Conservation (phyloP, 148 eudicot species). For the Silene conica region DNA sequence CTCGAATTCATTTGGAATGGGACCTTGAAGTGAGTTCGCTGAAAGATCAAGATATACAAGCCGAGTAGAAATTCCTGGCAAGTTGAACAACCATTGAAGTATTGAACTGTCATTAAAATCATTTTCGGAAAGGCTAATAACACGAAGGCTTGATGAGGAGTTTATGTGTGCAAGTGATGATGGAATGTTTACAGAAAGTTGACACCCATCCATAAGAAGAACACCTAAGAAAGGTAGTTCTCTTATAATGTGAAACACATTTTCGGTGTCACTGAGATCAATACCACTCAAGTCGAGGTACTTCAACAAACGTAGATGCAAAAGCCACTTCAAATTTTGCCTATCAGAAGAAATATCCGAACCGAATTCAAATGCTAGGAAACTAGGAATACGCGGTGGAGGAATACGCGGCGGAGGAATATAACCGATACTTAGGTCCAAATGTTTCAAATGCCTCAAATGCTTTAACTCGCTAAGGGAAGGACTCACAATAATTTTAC, state of each 20-base stretch:
- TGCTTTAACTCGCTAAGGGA: conserved; percentile 18
- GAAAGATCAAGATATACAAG: conserved; percentile 21
- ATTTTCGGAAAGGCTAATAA: conserved; percentile 20
- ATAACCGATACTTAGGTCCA: conserved; percentile 2
- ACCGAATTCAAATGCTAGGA: no score
- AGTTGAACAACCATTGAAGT: conserved; percentile 15
- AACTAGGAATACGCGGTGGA: no score
- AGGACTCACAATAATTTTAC: conserved; percentile 5
- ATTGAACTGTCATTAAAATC: neutral
- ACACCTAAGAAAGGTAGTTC: conserved; percentile 15
- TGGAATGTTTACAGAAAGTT: no score
- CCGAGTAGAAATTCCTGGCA: conserved; percentile 5
- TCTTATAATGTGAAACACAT: neutral
- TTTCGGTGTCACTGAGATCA: conserved; percentile 5
- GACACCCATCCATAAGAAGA: conserved; percentile 6
- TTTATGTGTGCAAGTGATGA: no score
- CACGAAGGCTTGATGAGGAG: no score
- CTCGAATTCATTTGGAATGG: neutral
- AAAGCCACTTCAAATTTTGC: neutral
- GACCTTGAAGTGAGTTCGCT: no score
- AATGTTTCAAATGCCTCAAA: conserved; percentile 3
- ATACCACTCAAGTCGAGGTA: neutral
- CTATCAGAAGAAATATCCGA: no score
- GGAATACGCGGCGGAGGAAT: neutral
- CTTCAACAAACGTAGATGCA: neutral